Evolutionary conservation across 2,329 filamentous ascomycete genomes (phyloP), one percentile per base, ranked within the genome.

Genomic region (Orbilia javanica): DNA sequence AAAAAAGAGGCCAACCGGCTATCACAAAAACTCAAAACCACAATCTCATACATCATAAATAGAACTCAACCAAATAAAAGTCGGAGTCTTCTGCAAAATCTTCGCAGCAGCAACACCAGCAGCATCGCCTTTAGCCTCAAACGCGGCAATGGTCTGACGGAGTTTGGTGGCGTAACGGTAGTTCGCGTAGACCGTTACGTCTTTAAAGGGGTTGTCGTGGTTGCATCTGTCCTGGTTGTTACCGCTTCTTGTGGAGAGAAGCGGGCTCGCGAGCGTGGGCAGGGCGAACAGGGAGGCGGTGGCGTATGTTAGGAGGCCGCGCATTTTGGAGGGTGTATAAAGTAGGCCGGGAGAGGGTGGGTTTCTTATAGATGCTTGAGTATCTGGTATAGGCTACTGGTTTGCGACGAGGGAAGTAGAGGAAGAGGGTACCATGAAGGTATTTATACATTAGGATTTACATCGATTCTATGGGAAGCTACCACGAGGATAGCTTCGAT

Each of bases 171-270:
- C 83, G 81, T 86, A 87, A 20, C 80, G 80, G n/a, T 84, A 84
- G 82, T 87, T 86, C 76, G 84, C 84, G 80, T 86, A 88, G 27
- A 88, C 83, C 5, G 84, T 85, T 79, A 85, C 86, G 74, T 85
- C 85, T 0, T 83, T 73, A 81, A 89, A 88, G 0, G 88, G 85
- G 69, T 86, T 85, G 63, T 81, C 69, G 70, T 81, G 78, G 25
- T 79, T 81, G 44, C 80, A 81, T 70, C 72, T 42, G 34, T 76
- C 72, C 18, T 69, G 64, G 15, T 76, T 76, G 25, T 76, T 76
- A 20, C 72, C 72, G 13, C 64, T 22, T 34, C 72, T 76, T 3
- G n/a, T 20, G 27, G 64, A 69, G 31, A 76, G 72, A 13, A 69
- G 4, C 1, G 72, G 64, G 10, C 72, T 55, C n/a, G 64, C 72